Evolutionary conservation across 495 filamentous ascomycete genomes (phyloP), one percentile per base, ranked within the genome.

Genomic region (Wilcoxina mikolae): DNA sequence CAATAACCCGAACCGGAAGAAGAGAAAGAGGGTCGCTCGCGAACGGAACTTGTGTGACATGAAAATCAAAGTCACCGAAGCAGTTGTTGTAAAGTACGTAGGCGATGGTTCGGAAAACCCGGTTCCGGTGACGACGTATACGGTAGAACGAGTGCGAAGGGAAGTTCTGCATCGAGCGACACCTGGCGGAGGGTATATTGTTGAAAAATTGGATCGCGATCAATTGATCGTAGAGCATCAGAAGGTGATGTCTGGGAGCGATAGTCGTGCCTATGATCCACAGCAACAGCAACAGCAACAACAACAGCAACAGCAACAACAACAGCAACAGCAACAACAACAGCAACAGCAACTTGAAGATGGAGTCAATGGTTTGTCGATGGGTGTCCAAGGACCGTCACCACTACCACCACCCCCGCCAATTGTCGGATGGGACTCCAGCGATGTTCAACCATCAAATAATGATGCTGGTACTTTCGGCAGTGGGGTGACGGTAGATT

Each of bases 11-110:
- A 84, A 81, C 60, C 90, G 88, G 70, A 91, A 87, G 73, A 93
- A 91, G 68, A 77, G 87, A 48, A 91, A 89, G 68, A 82, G 87
- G 22, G 79, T 76, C 12, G 82, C 81, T 20, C 73, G 87, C 38
- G 78, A 85, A 63, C 75, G 82, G 0, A 82, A 91, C 66, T 74
- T 90, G 22, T 94, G 87, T 68, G 84, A 91, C 66, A 85, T 93
- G 58, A 93, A 91, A 67, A 90, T 94, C 65, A 93, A 91, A 69
- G 88, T 94, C 53, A 87, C 85, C 3, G 85, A 94, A 66, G 56
- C 62, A 25, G 57, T 63, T 25, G 43, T 39, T 12, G 35, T 39
- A 15, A 12, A 39, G 4, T 18, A 24, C 11, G 57, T 51, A 46
- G 59, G 60, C 18, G 59, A 60, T 27, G 38, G 58, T 15, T 18